Base-by-base conservation (phyloP, 2,329 filamentous ascomycete species). In the Beauveria scarabaeidicola region DNA sequence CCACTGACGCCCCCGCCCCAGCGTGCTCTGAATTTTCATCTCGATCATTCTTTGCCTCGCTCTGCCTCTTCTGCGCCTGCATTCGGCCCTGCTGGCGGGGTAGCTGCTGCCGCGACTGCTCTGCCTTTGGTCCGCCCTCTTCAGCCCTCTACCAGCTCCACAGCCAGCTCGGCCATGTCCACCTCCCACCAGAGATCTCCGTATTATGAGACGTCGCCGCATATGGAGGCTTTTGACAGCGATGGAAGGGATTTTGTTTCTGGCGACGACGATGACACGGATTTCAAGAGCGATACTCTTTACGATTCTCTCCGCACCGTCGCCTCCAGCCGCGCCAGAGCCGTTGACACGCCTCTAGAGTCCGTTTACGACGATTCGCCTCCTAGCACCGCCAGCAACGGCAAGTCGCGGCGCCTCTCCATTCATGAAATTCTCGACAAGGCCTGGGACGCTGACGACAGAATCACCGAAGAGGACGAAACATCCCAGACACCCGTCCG, bases 281-380 rank as follows among this genome's bases (percentile, higher is more conserved):
- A 91, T 69, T 84, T 87, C 67, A 87, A 85, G 73, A 91, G 88
- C 70, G 89, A 92, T 66, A 89, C 85, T 19, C 79, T 88, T 59
- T 91, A 85, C 71, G 89, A 92, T 74, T 91, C 89, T 32, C 74
- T 91, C 65, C 85, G 87, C 57, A 91, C 89, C 17, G 79, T 82
- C 61, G 86, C 82, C 43, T 90, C 88, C 10, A 81, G 82, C 62
- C 87, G 85, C 63, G 79, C 82, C 58, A 83, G 85, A 61, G 82
- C 84, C 38, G 80, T 85, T 51, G 85, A 90, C 68, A 88, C 87
- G 29, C 87, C 88, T 17, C 76, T 91, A 53, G 88, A 91, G 68
- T 89, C 85, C 25, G 89, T 91, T 77, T 92, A 91, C 71, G 88
- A 92, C 72, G 89, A 92, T 66, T 90, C 88, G 15, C 87, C 86